These are phyloP conservation scores for Epichloe sibirici DNA, from an alignment of 2,329 filamentous ascomycete genomes.

Conservation along the genomic window DNA sequence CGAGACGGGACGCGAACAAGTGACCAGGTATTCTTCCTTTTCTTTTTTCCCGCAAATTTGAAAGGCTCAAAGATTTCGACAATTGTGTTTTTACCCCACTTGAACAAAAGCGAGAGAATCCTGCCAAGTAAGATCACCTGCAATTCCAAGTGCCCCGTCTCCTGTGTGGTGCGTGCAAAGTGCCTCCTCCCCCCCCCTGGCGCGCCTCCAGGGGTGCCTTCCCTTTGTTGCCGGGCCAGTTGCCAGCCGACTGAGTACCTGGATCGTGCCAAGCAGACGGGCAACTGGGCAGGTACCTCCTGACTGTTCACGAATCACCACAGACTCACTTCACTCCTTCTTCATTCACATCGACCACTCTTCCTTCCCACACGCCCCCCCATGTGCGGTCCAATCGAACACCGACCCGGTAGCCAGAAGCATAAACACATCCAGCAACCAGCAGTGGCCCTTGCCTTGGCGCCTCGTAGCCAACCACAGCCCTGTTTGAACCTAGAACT, in stretches of 20 bases:
- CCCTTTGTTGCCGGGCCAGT: constrained; percentile 1
- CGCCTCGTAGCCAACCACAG: constrained; percentile 12
- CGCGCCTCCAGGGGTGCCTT: constrained; percentile 3
- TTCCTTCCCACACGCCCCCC: constrained; percentile 1
- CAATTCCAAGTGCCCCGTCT: constrained; percentile 1
- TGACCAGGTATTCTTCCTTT: neutral
- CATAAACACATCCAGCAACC: constrained; percentile 9
- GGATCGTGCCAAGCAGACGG: neutral
- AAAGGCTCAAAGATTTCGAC: neutral
- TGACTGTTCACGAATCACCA: neutral
- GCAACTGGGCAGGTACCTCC: neutral
- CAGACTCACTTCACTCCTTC: constrained; percentile 7
- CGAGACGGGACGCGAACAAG: neutral
- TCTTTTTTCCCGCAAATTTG: neutral
- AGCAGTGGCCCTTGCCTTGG: constrained; percentile 8
- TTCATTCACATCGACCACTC: constrained; percentile 4
- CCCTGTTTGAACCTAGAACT: constrained; percentile 11
- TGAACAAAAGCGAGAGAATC: neutral
- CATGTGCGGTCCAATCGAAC: constrained; percentile 5
- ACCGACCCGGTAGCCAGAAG: constrained; percentile 6
- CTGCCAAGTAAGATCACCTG: neutral
- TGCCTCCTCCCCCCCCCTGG: neutral
- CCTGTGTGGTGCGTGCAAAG: neutral
- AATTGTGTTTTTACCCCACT: neutral
- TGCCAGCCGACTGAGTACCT: neutral